Percentiles rank a stretch among this genome's conserved stretches.
Evolutionary conservation across 208 protist species (phyloP).

Genomic region (Leishmania guyanensis): DNA sequence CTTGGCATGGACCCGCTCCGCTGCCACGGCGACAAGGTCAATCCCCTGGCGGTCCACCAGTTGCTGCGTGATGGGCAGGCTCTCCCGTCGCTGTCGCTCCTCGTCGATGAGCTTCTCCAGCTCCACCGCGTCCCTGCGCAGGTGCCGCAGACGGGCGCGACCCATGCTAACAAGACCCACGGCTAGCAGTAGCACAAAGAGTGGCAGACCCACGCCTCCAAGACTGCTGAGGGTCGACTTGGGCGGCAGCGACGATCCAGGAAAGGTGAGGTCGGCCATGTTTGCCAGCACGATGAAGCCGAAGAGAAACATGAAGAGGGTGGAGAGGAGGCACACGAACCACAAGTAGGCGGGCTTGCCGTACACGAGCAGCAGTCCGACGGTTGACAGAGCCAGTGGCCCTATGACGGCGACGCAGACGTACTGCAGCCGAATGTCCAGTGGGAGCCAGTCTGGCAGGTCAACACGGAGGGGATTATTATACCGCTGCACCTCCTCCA

Average conservation of each 20-base stretch:
- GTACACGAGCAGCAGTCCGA: constrained; percentile 54
- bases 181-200: constrained; percentile 31
- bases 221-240: constrained; percentile 19
- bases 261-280: constrained; percentile 15
- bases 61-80: constrained; percentile 37
- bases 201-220: constrained; percentile 33
- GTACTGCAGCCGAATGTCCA: constrained; percentile 65
- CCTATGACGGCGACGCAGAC: constrained; percentile 43
- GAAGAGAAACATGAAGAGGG: constrained; percentile 61
- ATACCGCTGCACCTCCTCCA: constrained; percentile 39
- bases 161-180: constrained; percentile 27
- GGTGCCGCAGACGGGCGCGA: constrained; percentile 12
- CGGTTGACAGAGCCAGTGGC: constrained; percentile 46
- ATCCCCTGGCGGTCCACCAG: constrained; percentile 51
- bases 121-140: constrained; percentile 28
- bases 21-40: constrained; percentile 46
- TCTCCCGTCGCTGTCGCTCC: constrained; percentile 18
- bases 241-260: constrained; percentile 12
- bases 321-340: constrained; percentile 34
- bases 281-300: constrained; percentile 47
- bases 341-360: constrained; percentile 50
- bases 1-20: constrained; percentile 31
- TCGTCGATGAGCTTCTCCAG: constrained; percentile 20
- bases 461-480: constrained; percentile 37
- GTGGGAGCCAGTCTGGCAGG: constrained; percentile 62